Conservation (phyloP, 2,329 filamentous ascomycete genomes). For the Apiospora hydei region DNA sequence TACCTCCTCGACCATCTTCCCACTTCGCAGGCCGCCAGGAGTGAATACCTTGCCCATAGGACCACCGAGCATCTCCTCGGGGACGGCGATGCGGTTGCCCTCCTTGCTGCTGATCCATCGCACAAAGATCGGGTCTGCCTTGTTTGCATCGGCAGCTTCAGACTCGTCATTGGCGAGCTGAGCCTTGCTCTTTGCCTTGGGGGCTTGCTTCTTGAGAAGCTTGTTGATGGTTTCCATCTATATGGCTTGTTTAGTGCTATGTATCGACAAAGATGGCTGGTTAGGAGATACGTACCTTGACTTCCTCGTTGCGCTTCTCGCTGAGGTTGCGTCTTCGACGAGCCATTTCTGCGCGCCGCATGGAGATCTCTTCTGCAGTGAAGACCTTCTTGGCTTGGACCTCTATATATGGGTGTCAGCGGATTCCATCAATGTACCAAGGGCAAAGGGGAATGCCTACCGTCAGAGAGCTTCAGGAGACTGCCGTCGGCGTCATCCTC, state of each 20-base stretch:
- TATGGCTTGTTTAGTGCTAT: slow-evolving; percentile 22
- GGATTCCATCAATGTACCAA: not conserved
- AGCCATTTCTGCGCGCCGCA: slow-evolving; percentile 69
- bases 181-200: slow-evolving; percentile 70
- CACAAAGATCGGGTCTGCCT: slow-evolving; percentile 67
- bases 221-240: slow-evolving; percentile 94
- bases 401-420: slow-evolving; percentile 50
- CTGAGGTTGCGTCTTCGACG: slow-evolving; percentile 67
- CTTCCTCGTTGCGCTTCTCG: slow-evolving; percentile 70
- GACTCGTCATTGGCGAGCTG: slow-evolving; percentile 56
- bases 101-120: slow-evolving; percentile 75
- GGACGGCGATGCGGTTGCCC: slow-evolving; percentile 69
- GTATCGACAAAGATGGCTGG: not conserved
- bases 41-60: slow-evolving; percentile 68
- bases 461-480: slow-evolving; percentile 67
- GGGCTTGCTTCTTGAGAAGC: slow-evolving; percentile 83
- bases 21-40: slow-evolving; percentile 39
- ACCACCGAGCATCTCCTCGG: slow-evolving; percentile 70
- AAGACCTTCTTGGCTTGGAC: slow-evolving; percentile 70
- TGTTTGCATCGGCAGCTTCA: slow-evolving; percentile 52
- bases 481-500: slow-evolving; percentile 62
- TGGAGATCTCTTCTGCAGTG: slow-evolving; percentile 67
- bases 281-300: slow-evolving; percentile 56
- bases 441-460: slow-evolving; percentile 45
- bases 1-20: slow-evolving; percentile 65